Evolutionary conservation across 352 stramenopile species (phyloP), one percentile per base, ranked within the genome.

Genomic region (Pythium phragmiticola): DNA sequence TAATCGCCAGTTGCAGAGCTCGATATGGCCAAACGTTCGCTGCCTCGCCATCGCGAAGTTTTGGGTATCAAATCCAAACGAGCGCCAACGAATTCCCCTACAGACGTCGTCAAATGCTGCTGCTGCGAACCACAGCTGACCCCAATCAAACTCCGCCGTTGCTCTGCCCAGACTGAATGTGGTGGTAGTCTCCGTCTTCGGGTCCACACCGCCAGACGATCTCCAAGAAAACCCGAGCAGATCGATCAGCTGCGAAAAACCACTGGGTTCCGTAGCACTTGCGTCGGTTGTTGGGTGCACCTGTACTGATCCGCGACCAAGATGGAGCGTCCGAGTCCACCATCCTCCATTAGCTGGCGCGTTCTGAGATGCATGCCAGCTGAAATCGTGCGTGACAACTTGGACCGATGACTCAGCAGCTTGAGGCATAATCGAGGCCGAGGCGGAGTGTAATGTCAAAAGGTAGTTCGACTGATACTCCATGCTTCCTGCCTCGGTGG

Each of bases 381-480:
- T 52, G 14, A 57, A 57, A 23, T 45, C 58, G 7, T 52, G 34
- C n/a, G 39, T n/a, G 3, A 41, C 13, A 14, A 58, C 9, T 14
- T 50, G 39, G 5, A 65, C 61, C 2, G 17, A 30, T 39, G 23
- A 21, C 14, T 49, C 2, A 4, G 19, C 23, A 26, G 4, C 17
- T 30, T 11, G 7, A 34, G 50, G 50, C n/a, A 16, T 33, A 11
- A 60, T 51, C 23, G 45, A 48, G 6, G 21, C 43, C 3, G 26
- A 37, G 21, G 52, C 36, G 3, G 63, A 69, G 49, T 69, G 55
- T 8, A 58, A 37, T 12, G 63, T 69, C 23, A 69, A 41, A 12
- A 69, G 43, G 28, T 62, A 28, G n/a, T 21, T 45, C 11, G 43
- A 51, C 19, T 62, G 23, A 45, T 45, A 7, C 7, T 51, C 33